Base-by-base conservation (phyloP, 2,329 filamentous ascomycete genomes). In the Coniochaeta prunicola region DNA sequence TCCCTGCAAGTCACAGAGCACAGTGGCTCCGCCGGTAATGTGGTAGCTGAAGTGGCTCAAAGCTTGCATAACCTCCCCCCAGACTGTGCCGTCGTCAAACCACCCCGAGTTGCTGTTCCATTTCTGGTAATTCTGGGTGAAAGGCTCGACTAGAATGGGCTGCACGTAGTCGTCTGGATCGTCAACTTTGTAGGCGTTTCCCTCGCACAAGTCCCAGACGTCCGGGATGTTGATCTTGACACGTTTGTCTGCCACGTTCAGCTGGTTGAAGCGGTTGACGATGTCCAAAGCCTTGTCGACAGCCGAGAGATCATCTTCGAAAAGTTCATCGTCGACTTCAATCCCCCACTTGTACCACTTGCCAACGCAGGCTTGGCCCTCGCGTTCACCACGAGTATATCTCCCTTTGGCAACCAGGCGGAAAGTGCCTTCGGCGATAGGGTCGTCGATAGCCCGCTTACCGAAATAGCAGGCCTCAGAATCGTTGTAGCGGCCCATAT, bases 21-120 rank as follows among this genome's bases (percentile, higher is more conserved):
- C 67, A 58, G 70, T 66, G 34, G 69, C 64, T 5, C 75, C 74
- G 24, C 69, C 69, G 0, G 73, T 64, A 42, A 71, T 55, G 63
- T 76, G 71, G 62, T 76, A 76, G 59, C 72, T 75, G 58, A 76
- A 76, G 64, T 78, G 74, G 64, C 74, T 76, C n/a, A 76, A 65
- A 1, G 73, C 73, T 62, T 77, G 74, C 73, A 76, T 76, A 3
- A 63, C 70, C 26, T 71, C 61, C 2, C 67, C 66, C 73, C 74
- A 75, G 3, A 53, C 40, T n/a, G 53, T 59, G 0, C 61, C 60
- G 7, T 65, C 61, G 59, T 73, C 64, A 38, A 26, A 65, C 74
- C 74, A 78, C 42, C 74, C 74, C 1, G 63, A 69, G 61, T 76
- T 77, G 69, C 73, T 77, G 64, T 77, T 77, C 67, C 75, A 76